These are phyloP conservation scores for Pisolithus marmoratus DNA, from an alignment of 768 basidiomycete genomes.

Conservation along the genomic window DNA sequence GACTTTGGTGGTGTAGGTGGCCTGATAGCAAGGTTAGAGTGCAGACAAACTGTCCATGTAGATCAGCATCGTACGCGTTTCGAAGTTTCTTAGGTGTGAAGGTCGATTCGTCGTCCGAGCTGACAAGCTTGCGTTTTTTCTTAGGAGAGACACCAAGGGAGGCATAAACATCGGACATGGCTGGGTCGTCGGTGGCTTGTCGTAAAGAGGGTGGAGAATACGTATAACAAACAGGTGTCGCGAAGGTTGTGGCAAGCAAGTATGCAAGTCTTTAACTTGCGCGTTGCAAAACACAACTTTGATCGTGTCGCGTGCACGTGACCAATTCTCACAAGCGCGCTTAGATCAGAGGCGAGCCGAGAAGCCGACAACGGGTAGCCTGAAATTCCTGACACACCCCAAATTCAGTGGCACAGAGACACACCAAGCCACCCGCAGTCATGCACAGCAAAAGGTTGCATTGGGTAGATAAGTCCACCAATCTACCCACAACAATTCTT, in stretches of 20 bases:
- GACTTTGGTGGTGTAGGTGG: conserved; percentile 58
- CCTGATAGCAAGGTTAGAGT: conserved; percentile 25
- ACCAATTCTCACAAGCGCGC: conserved; percentile 23
- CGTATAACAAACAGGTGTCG: conserved; percentile 7
- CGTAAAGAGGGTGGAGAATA: conserved; percentile 3
- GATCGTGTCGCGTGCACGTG: conserved; percentile 32
- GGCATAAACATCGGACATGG: conserved; percentile 59
- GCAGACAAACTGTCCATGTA: neutral
- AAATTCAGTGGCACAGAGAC: no score
- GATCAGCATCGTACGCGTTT: conserved; percentile 37
- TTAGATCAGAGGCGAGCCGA: no score
- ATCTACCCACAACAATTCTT: no score
- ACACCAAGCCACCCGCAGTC: no score
- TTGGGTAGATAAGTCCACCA: no score
- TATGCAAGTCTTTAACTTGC: neutral
- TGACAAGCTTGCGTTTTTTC: conserved; percentile 58
- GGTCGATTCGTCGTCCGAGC: conserved; percentile 44
- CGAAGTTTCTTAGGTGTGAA: conserved; percentile 69
- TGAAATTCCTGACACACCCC: no score
- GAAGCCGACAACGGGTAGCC: no score
- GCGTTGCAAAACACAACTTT: conserved; percentile 1
- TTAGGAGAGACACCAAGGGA: conserved; percentile 59
- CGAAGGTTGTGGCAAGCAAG: no score
- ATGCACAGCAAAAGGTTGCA: no score
- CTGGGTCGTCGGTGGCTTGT: conserved; percentile 5